These are phyloP conservation scores for Calonectria pseudoturangicola DNA, from an alignment of 2,329 filamentous ascomycete genomes.

Conservation along the genomic window DNA sequence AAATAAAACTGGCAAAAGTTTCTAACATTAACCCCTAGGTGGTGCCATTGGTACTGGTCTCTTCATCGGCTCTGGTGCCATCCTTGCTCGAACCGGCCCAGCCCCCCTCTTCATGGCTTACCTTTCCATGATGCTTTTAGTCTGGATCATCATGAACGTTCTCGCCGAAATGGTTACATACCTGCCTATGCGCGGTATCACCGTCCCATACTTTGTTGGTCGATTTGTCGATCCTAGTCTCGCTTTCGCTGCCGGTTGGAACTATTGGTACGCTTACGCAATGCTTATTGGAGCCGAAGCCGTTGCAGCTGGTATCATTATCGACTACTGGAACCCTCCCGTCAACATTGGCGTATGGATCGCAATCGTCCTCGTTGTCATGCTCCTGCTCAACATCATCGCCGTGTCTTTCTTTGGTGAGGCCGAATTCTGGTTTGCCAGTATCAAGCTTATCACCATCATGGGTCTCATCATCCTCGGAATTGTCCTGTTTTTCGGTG, in stretches of 20 bases:
- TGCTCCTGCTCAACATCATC: slow-evolving; percentile 73
- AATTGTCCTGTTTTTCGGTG: slow-evolving; percentile 69
- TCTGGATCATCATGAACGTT: slow-evolving; percentile 73
- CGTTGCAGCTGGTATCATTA: slow-evolving; percentile 74
- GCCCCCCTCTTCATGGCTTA: slow-evolving; percentile 84
- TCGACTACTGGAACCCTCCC: slow-evolving; percentile 75
- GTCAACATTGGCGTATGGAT: slow-evolving; percentile 76
- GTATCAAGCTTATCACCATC: slow-evolving; percentile 76
- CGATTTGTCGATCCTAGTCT: slow-evolving; percentile 74
- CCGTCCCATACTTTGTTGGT: slow-evolving; percentile 73
- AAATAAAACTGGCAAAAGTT: slow-evolving; percentile 1
- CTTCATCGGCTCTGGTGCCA: slow-evolving; percentile 76
- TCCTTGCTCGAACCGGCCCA: slow-evolving; percentile 74
- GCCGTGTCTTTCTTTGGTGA: slow-evolving; percentile 76
- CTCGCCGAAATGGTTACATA: slow-evolving; percentile 74
- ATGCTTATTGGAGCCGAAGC: slow-evolving; percentile 76
- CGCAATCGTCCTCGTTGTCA: slow-evolving; percentile 72
- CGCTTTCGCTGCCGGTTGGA: slow-evolving; percentile 75
- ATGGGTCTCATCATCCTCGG: slow-evolving; percentile 72
- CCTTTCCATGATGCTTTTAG: slow-evolving; percentile 71
- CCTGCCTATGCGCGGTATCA: slow-evolving; percentile 74
- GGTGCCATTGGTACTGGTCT: slow-evolving; percentile 78
- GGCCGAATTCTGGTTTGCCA: slow-evolving; percentile 77
- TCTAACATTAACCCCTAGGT: slow-evolving; percentile 44
- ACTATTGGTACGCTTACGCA: slow-evolving; percentile 78